phyloP scores from a whole-genome alignment of 2,329 filamentous ascomycete genomes.

The Pseudogymnoascus sp. region DNA sequence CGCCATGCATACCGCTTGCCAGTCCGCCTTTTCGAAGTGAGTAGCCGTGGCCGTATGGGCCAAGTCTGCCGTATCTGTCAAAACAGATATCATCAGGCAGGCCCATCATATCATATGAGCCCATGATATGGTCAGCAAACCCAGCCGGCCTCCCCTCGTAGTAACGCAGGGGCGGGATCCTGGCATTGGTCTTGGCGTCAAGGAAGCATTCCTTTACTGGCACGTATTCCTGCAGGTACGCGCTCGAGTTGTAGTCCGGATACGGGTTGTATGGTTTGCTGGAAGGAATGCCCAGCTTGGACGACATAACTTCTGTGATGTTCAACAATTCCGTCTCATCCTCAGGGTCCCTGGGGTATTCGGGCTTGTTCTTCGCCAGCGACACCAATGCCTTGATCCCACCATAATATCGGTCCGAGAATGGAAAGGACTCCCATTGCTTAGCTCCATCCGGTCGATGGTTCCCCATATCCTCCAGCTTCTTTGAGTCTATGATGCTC shows the following conservation, averaged over 20 bases:
- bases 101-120: constrained; percentile 76
- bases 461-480: constrained; percentile 50
- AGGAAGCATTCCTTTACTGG: constrained; percentile 68
- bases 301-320: constrained; percentile 28
- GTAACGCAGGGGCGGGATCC: constrained; percentile 62
- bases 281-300: constrained; percentile 32
- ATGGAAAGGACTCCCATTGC: constrained; percentile 77
- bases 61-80: constrained; percentile 80
- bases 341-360: constrained; percentile 62
- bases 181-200: constrained; percentile 56
- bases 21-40: constrained; percentile 68
- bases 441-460: constrained; percentile 55
- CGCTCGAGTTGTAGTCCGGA: constrained; percentile 41
- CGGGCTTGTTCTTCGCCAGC: constrained; percentile 59
- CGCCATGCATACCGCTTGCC: constrained; percentile 77
- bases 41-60: constrained; percentile 87
- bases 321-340: constrained; percentile 47
- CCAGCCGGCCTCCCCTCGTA: constrained; percentile 73
- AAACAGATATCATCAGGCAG: constrained; percentile 85
- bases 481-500: constrained; percentile 61
- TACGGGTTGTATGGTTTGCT: constrained; percentile 57
- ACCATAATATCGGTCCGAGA: constrained; percentile 82
- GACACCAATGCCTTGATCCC: constrained; percentile 67
- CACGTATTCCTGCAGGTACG: constrained; percentile 42
- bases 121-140: constrained; percentile 76